Evolutionary conservation across 1,284 basidiomycete species (phyloP).

Genomic region (Rhizoctonia solani): DNA sequence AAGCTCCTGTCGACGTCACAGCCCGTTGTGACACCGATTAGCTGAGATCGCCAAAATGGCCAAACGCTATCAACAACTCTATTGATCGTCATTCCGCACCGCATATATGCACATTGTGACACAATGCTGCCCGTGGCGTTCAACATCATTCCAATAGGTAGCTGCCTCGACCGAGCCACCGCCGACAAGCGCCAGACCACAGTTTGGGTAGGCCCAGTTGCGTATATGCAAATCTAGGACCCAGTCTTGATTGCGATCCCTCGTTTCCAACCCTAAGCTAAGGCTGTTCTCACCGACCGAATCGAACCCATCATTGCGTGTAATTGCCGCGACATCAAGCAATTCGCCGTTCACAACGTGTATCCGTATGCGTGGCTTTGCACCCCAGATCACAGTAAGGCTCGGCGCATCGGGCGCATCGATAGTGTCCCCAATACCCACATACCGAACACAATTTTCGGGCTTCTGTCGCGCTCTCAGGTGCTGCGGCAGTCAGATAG

Average conservation of each 20-base stretch:
- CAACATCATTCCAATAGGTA: background rate
- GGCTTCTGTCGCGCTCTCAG: slow-evolving; percentile 55
- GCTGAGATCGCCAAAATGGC: too few species aligned
- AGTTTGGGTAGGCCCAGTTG: too few species aligned
- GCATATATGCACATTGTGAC: background rate
- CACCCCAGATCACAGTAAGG: slow-evolving; percentile 63
- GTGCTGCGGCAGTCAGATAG: slow-evolving; percentile 61
- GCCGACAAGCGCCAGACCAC: too few species aligned
- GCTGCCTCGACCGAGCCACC: background rate
- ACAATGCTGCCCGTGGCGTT: background rate
- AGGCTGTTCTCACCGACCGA: too few species aligned
- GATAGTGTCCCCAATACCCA: slow-evolving; percentile 68
- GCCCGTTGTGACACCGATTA: too few species aligned
- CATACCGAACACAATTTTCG: slow-evolving; percentile 67
- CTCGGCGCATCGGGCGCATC: slow-evolving; percentile 61
- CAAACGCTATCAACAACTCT: too few species aligned
- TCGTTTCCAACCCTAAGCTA: background rate
- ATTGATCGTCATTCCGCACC: background rate
- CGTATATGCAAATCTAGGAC: too few species aligned
- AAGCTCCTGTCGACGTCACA: too few species aligned
- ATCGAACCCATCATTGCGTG: too few species aligned
- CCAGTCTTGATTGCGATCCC: too few species aligned
- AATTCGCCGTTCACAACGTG: slow-evolving; percentile 55
- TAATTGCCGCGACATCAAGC: too few species aligned
- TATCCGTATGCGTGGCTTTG: slow-evolving; percentile 61